phyloP scores from a whole-genome alignment of 2,329 filamentous ascomycete genomes.

The Hirsutella thompsonii region DNA sequence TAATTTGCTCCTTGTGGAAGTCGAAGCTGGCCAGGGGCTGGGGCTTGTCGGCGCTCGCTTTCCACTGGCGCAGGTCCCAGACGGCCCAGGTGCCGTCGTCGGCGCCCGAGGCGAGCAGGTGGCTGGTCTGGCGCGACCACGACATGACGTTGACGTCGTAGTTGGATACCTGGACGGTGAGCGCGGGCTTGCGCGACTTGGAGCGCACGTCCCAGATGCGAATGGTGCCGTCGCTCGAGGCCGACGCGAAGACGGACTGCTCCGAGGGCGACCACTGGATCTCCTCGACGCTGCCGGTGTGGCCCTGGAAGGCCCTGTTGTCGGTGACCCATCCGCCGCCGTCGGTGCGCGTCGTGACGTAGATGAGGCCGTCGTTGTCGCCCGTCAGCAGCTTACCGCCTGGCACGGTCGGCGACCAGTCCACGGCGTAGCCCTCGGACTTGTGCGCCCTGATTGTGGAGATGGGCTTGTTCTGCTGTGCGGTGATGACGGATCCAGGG shows the following conservation, averaged over 20 bases:
- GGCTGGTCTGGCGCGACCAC: slow-evolving; percentile 80
- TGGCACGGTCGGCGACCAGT: slow-evolving; percentile 74
- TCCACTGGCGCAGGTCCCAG: slow-evolving; percentile 95
- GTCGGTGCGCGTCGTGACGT: slow-evolving; percentile 72
- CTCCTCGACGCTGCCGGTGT: slow-evolving; percentile 80
- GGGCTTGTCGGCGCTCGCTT: slow-evolving; percentile 46
- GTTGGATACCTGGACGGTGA: slow-evolving; percentile 72
- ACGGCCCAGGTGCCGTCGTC: slow-evolving; percentile 92
- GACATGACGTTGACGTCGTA: slow-evolving; percentile 93
- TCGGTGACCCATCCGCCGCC: slow-evolving; percentile 86
- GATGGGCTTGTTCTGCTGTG: slow-evolving; percentile 78
- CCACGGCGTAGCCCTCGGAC: slow-evolving; percentile 87
- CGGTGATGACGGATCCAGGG: slow-evolving; percentile 67
- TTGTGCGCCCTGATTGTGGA: slow-evolving; percentile 85
- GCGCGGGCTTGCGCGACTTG: slow-evolving; percentile 77
- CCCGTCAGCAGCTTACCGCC: slow-evolving; percentile 82
- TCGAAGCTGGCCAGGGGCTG: slow-evolving; percentile 84
- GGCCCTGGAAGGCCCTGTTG: slow-evolving; percentile 68
- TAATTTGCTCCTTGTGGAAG: slow-evolving; percentile 96
- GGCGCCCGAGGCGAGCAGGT: slow-evolving; percentile 82
- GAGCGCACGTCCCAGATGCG: slow-evolving; percentile 92
- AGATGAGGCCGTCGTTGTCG: slow-evolving; percentile 84
- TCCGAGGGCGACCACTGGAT: slow-evolving; percentile 94
- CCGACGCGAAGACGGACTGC: slow-evolving; percentile 86
- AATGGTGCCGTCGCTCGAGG: slow-evolving; percentile 85